phyloP scores from a whole-genome alignment of 495 filamentous ascomycete species.

The Aspergillus saccharolyticus region DNA sequence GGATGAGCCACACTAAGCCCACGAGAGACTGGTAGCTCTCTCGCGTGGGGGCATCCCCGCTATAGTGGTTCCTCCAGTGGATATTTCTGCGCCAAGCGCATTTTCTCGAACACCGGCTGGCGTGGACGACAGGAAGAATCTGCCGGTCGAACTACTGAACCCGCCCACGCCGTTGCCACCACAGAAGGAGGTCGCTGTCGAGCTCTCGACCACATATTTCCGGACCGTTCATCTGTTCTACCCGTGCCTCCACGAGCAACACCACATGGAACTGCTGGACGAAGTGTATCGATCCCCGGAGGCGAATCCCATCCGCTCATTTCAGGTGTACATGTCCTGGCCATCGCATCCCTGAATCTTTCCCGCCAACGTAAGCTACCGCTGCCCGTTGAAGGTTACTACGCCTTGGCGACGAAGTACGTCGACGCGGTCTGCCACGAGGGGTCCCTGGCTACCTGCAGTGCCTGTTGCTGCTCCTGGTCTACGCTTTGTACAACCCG shows the following conservation, averaged over 20 bases:
- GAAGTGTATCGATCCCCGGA: constrained; percentile 24
- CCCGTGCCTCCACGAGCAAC: constrained; percentile 40
- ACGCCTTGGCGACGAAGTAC: constrained; percentile 38
- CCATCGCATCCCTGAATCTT: constrained; percentile 39
- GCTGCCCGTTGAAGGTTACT: constrained; percentile 41
- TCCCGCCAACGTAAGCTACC: constrained; percentile 35
- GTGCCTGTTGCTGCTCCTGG: constrained; percentile 39
- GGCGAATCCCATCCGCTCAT: constrained; percentile 21
- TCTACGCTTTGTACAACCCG: constrained; percentile 44
- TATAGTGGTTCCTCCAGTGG: constrained; percentile 41
- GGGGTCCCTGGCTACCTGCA: constrained; percentile 38
- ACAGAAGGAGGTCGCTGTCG: constrained; percentile 30
- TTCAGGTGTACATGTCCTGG: constrained; percentile 44
- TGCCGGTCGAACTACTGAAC: constrained; percentile 32
- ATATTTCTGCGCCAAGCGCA: constrained; percentile 39
- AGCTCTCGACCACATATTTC: constrained; percentile 40
- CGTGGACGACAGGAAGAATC: constrained; percentile 12
- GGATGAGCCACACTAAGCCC: constrained; percentile 23
- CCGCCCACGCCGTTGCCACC: constrained; percentile 30
- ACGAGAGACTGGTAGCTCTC: constrained; percentile 36
- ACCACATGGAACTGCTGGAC: constrained; percentile 31
- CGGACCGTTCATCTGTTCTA: constrained; percentile 37
- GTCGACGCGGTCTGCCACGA: constrained; percentile 34
- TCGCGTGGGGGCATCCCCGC: constrained; percentile 30
- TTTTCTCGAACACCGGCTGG: constrained; percentile 35